Conservation (phyloP, 805 yeast genomes). For the Candida caryicola region DNA sequence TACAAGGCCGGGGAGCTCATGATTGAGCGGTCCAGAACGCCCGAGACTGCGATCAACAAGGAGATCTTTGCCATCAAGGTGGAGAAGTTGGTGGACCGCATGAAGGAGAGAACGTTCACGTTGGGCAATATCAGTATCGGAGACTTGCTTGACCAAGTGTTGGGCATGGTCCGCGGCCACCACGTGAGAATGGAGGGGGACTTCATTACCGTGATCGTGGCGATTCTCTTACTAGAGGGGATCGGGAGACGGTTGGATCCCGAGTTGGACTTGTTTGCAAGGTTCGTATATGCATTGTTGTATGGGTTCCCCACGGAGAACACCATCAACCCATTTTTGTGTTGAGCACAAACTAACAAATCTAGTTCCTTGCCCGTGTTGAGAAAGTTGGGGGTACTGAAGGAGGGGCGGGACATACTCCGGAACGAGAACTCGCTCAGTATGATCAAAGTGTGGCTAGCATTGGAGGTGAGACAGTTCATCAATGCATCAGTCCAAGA, state of each 20-base stretch:
- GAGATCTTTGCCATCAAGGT: conserved; percentile 88
- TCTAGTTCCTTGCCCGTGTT: conserved; percentile 76
- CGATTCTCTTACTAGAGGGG: conserved; percentile 88
- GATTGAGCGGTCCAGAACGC: conserved; percentile 93
- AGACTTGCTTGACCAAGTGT: conserved; percentile 80
- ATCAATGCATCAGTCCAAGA: conserved; percentile 81
- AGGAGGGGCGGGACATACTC: conserved; percentile 60
- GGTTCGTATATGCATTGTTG: conserved; percentile 66
- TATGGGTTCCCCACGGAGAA: conserved; percentile 42
- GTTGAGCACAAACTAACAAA: conserved; percentile 14
- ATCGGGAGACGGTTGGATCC: conserved; percentile 95
- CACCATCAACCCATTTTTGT: conserved; percentile 2
- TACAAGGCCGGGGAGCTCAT: conserved; percentile 91
- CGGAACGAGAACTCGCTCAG: conserved; percentile 60
- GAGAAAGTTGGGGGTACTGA: conserved; percentile 70
- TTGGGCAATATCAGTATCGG: conserved; percentile 91
- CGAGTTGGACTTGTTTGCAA: conserved; percentile 88
- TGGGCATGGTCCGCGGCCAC: conserved; percentile 87
- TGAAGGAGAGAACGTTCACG: conserved; percentile 86
- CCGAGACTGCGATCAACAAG: conserved; percentile 81
- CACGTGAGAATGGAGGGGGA: conserved; percentile 98
- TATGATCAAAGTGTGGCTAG: conserved; percentile 89
- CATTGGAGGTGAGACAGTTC: conserved; percentile 83
- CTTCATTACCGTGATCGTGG: conserved; percentile 91
- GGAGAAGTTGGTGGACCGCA: conserved; percentile 73